Evolutionary conservation across 345 rosid species (phyloP).

Genomic region (Geranium brycei): DNA sequence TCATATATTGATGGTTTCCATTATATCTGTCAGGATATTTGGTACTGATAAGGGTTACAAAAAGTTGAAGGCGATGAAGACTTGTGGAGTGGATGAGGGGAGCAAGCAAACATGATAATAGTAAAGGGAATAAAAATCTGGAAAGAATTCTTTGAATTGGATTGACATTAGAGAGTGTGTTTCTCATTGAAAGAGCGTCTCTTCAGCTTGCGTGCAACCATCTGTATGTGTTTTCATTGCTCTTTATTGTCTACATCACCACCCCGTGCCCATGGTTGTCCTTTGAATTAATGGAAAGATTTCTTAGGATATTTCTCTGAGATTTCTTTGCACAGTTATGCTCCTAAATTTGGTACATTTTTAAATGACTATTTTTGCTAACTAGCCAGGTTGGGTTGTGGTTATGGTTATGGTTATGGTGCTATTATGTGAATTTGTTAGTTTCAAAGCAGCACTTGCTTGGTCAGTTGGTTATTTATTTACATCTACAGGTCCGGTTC

Average conservation of each 20-base stretch:
- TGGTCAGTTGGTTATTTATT: too few relatives aligned
- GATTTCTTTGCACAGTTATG: not conserved
- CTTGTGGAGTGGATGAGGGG: slow-evolving; percentile 19
- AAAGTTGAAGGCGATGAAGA: slow-evolving; percentile 65
- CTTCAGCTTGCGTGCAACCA: slow-evolving; percentile 16
- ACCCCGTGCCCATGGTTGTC: not conserved
- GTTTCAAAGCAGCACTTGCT: too few relatives aligned
- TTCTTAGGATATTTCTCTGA: not conserved
- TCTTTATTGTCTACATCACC: slow-evolving; percentile 11
- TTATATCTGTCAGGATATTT: slow-evolving; percentile 52
- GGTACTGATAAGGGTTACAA: slow-evolving; percentile 92
- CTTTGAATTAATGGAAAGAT: not conserved
- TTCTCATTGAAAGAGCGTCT: not conserved
- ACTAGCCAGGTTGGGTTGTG: too few relatives aligned
- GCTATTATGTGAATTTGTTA: too few relatives aligned
- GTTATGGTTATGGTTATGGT: too few relatives aligned
- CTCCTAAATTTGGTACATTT: too few relatives aligned
- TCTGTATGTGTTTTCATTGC: slow-evolving; percentile 11
- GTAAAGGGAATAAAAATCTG: not conserved
- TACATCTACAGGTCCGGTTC: too few relatives aligned
- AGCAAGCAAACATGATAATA: slow-evolving; percentile 22
- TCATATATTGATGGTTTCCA: not conserved
- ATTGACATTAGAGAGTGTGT: slow-evolving; percentile 15
- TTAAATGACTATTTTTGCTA: too few relatives aligned
- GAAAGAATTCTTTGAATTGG: slow-evolving; percentile 14